Evolutionary conservation across 1,139 yeast genomes (phyloP).

Genomic region (Lodderomyces beijingensis): DNA sequence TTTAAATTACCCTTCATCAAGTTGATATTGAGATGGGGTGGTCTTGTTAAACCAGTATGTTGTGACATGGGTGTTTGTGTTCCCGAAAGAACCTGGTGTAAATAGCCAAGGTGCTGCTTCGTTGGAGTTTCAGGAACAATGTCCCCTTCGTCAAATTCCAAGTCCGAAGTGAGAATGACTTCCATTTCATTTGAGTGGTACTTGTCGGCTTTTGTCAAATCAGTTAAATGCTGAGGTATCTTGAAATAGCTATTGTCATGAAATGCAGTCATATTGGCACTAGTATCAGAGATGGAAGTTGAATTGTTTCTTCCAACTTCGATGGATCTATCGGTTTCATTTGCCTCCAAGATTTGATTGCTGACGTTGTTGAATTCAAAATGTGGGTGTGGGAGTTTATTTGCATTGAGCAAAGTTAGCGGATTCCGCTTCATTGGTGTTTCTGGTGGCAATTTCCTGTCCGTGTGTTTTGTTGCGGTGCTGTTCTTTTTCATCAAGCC

Average conservation of each 20-base stretch:
- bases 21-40: background rate
- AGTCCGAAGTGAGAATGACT: slow-evolving; percentile 16
- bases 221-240: slow-evolving; percentile 15
- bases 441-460: slow-evolving; percentile 56
- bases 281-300: slow-evolving; percentile 6
- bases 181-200: slow-evolving; percentile 18
- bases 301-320: slow-evolving; percentile 40
- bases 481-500: slow-evolving; percentile 73
- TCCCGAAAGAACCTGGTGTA: background rate
- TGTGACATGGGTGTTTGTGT: background rate
- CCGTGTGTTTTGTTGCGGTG: slow-evolving; percentile 20
- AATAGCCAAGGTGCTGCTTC: slow-evolving; percentile 13
- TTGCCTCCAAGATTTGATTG: slow-evolving; percentile 1
- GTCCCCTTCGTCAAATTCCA: slow-evolving; percentile 16
- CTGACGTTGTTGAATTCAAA: slow-evolving; percentile 10
- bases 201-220: slow-evolving; percentile 1
- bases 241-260: slow-evolving; percentile 29
- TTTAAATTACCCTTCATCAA: slow-evolving; percentile 1
- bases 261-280: slow-evolving; percentile 12
- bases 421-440: slow-evolving; percentile 76
- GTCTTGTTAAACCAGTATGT: background rate
- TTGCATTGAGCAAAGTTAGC: slow-evolving; percentile 31
- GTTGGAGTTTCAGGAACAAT: slow-evolving; percentile 43
- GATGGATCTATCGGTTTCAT: slow-evolving; percentile 22
- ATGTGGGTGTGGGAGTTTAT: slow-evolving; percentile 17